Percentiles rank a stretch among this genome's conserved stretches.
phyloP scores from a whole-genome alignment of 306 rosid species.

The Rubus idaeus region DNA sequence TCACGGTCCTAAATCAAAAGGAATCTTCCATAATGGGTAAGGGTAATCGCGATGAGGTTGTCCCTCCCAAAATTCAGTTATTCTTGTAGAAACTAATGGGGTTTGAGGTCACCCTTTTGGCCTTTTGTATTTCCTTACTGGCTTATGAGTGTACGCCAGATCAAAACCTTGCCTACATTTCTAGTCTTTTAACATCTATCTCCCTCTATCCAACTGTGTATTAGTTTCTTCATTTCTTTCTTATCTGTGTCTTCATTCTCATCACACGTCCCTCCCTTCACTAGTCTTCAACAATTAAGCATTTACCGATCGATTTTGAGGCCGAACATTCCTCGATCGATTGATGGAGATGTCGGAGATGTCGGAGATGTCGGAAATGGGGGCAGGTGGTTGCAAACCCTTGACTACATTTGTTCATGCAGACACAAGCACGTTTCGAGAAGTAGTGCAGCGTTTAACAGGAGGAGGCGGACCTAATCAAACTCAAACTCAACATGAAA shows the following conservation, averaged over 20 bases:
- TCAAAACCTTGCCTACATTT: conserved; percentile 25
- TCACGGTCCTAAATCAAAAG: not conserved
- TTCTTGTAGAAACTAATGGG: not conserved
- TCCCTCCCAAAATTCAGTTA: not conserved
- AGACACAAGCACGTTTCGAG: conserved; percentile 60
- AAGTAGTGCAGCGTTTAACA: conserved; percentile 76
- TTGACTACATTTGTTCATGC: conserved; percentile 77
- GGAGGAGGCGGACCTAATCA: conserved; percentile 38
- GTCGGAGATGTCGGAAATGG: conserved; percentile 42
- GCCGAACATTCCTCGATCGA: not conserved
- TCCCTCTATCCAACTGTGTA: not conserved
- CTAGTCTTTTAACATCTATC: conserved; percentile 17
- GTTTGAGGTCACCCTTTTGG: conserved; percentile 48
- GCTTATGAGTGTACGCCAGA: conserved; percentile 33
- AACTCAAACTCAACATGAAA: not conserved
- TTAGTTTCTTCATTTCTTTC: not conserved
- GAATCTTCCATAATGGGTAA: not conserved
- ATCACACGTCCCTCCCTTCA: not conserved
- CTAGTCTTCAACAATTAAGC: not conserved
- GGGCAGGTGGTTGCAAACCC: conserved; percentile 45
- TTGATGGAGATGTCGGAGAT: conserved; percentile 44
- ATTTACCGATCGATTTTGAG: not conserved
- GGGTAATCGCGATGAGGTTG: not conserved
- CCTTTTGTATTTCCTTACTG: conserved; percentile 57
- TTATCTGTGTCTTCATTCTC: conserved; percentile 2